phyloP scores from a whole-genome alignment of 1,139 yeast species.

The Lodderomyces jiufengensis region DNA sequence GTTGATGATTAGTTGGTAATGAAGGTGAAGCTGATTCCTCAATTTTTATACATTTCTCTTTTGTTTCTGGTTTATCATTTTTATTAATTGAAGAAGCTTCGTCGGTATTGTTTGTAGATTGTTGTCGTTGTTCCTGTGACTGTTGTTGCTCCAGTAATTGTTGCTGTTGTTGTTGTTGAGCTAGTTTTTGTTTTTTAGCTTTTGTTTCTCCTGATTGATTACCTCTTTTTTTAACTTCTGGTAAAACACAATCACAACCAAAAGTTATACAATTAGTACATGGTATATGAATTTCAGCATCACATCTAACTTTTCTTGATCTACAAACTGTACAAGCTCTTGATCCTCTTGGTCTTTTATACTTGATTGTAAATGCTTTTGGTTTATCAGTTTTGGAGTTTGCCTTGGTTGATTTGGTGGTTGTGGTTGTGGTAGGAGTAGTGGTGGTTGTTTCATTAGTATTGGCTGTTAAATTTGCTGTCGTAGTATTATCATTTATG shows the following conservation, averaged over 20 bases:
- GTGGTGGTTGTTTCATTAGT: neutral
- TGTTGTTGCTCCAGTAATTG: constrained; percentile 1
- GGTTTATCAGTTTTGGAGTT: constrained; percentile 30
- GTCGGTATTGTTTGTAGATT: neutral
- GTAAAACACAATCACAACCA: constrained; percentile 68
- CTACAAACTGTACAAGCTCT: constrained; percentile 60
- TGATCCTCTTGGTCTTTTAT: constrained; percentile 49
- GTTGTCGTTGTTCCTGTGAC: neutral
- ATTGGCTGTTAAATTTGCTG: neutral
- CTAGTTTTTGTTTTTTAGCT: constrained; percentile 17
- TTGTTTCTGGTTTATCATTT: neutral
- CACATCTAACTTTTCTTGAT: constrained; percentile 70
- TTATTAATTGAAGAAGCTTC: neutral
- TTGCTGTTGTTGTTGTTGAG: constrained; percentile 1
- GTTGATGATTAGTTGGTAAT: neutral
- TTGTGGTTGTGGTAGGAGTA: neutral
- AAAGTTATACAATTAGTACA: constrained; percentile 76
- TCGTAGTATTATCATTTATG: no score
- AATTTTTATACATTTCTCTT: neutral
- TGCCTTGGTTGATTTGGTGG: neutral
- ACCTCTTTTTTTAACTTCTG: constrained; percentile 53
- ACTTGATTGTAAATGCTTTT: constrained; percentile 48
- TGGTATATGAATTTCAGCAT: constrained; percentile 66
- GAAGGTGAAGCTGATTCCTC: neutral
- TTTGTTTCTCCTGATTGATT: constrained; percentile 24